Conservation (phyloP, 345 rosid species). For the Brassica carinata region DNA sequence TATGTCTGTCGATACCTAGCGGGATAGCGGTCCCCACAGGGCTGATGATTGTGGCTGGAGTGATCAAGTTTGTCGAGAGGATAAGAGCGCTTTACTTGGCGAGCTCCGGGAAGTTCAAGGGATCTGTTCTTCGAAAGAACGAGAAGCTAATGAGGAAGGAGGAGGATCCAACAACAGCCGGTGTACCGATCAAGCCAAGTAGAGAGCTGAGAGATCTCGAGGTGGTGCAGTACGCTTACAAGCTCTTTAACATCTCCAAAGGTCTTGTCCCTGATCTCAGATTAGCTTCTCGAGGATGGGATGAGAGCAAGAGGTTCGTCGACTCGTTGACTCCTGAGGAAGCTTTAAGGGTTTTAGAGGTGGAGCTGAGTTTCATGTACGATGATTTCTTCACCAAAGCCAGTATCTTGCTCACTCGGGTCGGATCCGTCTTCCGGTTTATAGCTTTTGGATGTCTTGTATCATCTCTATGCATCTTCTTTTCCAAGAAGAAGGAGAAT, state of each 20-base stretch:
- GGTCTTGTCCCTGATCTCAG: constrained; percentile 1
- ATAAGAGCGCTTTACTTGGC: constrained; percentile 39
- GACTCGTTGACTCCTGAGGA: not conserved
- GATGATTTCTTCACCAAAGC: constrained; percentile 44
- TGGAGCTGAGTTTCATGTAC: constrained; percentile 40
- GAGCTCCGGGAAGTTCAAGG: constrained; percentile 28
- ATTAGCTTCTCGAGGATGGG: not conserved
- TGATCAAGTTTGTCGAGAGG: constrained; percentile 44
- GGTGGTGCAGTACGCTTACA: constrained; percentile 1
- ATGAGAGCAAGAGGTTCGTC: not conserved
- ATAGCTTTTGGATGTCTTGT: not conserved
- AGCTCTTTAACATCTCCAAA: constrained; percentile 2
- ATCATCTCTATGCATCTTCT: not conserved
- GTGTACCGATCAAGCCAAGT: not conserved
- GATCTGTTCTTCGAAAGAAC: not conserved
- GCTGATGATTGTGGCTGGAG: constrained; percentile 19
- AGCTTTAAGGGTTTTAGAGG: constrained; percentile 32
- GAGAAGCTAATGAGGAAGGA: not conserved
- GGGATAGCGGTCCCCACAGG: not conserved
- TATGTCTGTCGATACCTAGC: not conserved
- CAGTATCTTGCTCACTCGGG: not conserved
- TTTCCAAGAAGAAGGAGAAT: not conserved
- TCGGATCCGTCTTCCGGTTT: constrained; percentile 14
- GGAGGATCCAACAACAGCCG: not conserved
- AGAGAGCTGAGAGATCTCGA: constrained; percentile 6